These are phyloP conservation scores for Lithohypha guttulata DNA, from an alignment of 2,329 filamentous ascomycete species.

Conservation along the genomic window DNA sequence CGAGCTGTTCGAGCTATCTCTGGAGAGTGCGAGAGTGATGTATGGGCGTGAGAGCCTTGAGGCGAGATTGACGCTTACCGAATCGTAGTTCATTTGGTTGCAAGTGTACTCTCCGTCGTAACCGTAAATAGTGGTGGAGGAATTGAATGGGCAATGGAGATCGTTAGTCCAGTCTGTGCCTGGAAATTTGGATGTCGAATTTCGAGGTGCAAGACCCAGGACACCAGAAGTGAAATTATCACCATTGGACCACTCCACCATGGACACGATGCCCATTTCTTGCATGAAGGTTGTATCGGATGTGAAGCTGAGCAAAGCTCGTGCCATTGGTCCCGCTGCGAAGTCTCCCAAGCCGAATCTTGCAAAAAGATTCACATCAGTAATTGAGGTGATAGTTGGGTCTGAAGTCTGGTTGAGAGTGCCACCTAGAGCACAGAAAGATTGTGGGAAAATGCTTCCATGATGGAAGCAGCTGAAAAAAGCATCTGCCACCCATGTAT, in stretches of 20 bases:
- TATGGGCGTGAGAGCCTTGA: not conserved
- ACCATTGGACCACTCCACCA: constrained; percentile 31
- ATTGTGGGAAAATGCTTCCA: not conserved
- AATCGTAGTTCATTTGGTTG: not conserved
- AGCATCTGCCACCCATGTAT: constrained; percentile 9
- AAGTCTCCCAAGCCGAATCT: not conserved
- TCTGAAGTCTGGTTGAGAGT: not conserved
- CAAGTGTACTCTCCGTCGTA: not conserved
- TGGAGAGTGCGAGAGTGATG: constrained; percentile 29
- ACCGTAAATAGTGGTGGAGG: not conserved
- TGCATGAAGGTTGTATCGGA: constrained; percentile 27
- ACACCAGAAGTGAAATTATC: constrained; percentile 39
- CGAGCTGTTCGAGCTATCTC: constrained; percentile 32
- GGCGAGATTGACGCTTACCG: not conserved
- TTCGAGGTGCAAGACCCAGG: constrained; percentile 42
- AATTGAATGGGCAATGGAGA: constrained; percentile 19
- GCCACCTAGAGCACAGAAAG: not conserved
- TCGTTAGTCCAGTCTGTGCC: constrained; percentile 17
- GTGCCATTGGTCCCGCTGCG: not conserved
- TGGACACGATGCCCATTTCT: constrained; percentile 38
- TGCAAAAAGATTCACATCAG: not conserved
- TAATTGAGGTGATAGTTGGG: not conserved
- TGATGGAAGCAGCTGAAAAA: constrained; percentile 6
- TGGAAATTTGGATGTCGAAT: constrained; percentile 34
- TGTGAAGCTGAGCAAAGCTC: not conserved